These are phyloP conservation scores for Coriaria nepalensis DNA, from an alignment of 306 rosid genomes.

Conservation along the genomic window DNA sequence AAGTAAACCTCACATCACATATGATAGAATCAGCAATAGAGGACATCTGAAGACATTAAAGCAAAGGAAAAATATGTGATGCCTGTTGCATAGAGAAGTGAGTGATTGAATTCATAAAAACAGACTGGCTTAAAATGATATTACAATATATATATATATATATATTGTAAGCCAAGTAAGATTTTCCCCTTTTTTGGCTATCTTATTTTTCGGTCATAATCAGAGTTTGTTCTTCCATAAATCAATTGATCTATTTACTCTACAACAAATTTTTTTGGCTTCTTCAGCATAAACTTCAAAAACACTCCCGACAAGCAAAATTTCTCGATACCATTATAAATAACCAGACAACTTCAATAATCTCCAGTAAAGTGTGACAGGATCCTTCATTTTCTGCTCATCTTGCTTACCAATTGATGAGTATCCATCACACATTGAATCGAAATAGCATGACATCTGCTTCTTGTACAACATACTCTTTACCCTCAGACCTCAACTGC, in stretches of 20 bases:
- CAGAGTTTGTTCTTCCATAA: neutral
- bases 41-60: too few relatives aligned
- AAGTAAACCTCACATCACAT: too few relatives aligned
- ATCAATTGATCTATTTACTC: neutral
- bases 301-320: neutral
- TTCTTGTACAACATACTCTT: constrained; percentile 82
- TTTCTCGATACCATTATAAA: neutral
- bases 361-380: too few relatives aligned
- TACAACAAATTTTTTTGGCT: neutral
- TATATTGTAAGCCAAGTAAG: too few relatives aligned
- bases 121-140: too few relatives aligned
- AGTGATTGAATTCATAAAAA: too few relatives aligned
- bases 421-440: constrained; percentile 53
- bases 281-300: constrained; percentile 1
- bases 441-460: constrained; percentile 97
- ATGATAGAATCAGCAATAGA: too few relatives aligned
- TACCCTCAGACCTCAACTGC: constrained; percentile 95
- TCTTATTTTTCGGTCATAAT: neutral
- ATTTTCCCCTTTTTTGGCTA: too few relatives aligned
- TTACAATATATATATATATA: too few relatives aligned
- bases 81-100: neutral
- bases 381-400: too few relatives aligned
- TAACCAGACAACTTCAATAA: constrained; percentile 1
- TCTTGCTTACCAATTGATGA: too few relatives aligned
- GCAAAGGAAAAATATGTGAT: too few relatives aligned